Base-by-base conservation (phyloP, 108 stramenopile species). In the Cyclotella choctawhatcheeana region DNA sequence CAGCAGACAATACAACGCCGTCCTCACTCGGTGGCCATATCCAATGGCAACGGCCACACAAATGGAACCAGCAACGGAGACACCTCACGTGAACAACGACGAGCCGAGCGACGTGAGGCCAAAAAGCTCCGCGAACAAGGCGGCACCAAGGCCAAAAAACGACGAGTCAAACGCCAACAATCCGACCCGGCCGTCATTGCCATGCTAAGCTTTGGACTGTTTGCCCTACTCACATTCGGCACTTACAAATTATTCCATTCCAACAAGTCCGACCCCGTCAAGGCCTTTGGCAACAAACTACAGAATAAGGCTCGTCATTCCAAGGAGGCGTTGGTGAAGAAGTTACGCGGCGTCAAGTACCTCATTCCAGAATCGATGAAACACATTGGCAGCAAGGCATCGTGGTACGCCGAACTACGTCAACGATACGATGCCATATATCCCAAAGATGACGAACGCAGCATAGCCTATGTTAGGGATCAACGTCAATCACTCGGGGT, bases 321-420 rank as follows among this genome's bases (percentile, higher is more conserved):
- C 33, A 48, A 48, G 17, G 47, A 48, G 17, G 27, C 56, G 5
- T 29, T 72, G 10, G 17, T 80, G 16, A 61, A 33, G 33, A 64
- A 64, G 44, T 74, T 79, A 0, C 61, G 59, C 0, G 74, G 68
- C 37, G 34, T 74, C 16, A 63, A 64, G 52, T 89, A 91, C 54
- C 58, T 67, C 6, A 77, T 89, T 35, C 88, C 88, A 8, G 73
- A 89, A 53, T 56, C 82, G 10, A 86, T 88, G 84, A 22, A 70
- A 22, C 56, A 79, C 34, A 76, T 92, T 51, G 91, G 91, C 12
- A 82, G 85, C 68, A 84, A 86, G 53, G 77, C 74, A 12, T 43
- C 70, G 17, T 73, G 59, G 59, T 92, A 92, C 70, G 82, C 79
- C 17, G 56, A 50, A 14, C 69, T 92, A 30, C 83, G 91, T 26